phyloP scores from a whole-genome alignment of 2,329 filamentous ascomycete genomes.

The Rutstroemia sp. region DNA sequence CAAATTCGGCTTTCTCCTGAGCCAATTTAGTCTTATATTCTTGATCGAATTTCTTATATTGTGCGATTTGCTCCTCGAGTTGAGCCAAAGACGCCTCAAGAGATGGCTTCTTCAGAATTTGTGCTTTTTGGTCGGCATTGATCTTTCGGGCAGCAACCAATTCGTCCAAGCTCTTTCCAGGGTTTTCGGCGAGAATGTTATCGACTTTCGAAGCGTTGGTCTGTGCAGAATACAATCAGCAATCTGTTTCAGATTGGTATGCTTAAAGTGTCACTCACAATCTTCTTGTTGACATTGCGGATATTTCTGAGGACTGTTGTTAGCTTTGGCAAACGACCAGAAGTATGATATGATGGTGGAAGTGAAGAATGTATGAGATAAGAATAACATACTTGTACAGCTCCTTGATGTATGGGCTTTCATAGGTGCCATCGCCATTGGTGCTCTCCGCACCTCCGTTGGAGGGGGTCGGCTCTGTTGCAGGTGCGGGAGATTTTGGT shows the following conservation, averaged over 20 bases:
- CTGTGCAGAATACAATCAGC: constrained; percentile 34
- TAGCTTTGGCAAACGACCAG: neutral
- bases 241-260: neutral
- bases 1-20: constrained; percentile 51
- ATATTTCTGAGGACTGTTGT: constrained; percentile 57
- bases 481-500: constrained; percentile 41
- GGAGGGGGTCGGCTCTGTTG: constrained; percentile 42
- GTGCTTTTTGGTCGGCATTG: constrained; percentile 73
- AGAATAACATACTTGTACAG: constrained; percentile 69
- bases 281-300: constrained; percentile 89
- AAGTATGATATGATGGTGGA: neutral
- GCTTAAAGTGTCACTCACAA: constrained; percentile 50
- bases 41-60: constrained; percentile 68
- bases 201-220: constrained; percentile 68
- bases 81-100: constrained; percentile 62
- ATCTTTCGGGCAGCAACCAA: constrained; percentile 65
- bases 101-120: constrained; percentile 68
- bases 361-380: constrained; percentile 1
- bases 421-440: constrained; percentile 48
- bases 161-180: constrained; percentile 64
- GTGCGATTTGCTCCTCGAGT: constrained; percentile 64
- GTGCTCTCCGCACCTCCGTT: constrained; percentile 36
- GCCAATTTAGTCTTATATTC: constrained; percentile 58
- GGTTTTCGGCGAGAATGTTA: constrained; percentile 59
- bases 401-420: constrained; percentile 79